Evolutionary conservation across 371 early-diverging fungal species (phyloP).

Genomic region (Fennellomyces sp.): DNA sequence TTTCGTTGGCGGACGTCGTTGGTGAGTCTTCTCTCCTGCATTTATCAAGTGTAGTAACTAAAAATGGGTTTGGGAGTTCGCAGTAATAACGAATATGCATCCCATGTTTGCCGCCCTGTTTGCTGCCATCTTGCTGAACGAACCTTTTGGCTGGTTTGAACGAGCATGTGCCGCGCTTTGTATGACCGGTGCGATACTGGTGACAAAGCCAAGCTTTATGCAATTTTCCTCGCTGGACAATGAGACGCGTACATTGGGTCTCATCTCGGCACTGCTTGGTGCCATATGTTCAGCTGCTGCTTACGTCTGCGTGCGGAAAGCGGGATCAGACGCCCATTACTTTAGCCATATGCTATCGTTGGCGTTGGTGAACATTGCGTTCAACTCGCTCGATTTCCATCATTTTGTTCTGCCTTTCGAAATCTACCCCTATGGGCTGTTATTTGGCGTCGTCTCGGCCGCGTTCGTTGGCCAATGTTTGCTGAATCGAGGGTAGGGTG

Average conservation of each 20-base stretch:
- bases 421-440: constrained; percentile 25
- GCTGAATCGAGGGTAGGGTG: constrained; percentile 66
- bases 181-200: constrained; percentile 64
- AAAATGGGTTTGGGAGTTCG: too few relatives aligned
- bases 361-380: constrained; percentile 60
- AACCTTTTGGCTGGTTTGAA: constrained; percentile 63
- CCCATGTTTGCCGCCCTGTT: constrained; percentile 76
- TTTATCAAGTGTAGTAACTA: too few relatives aligned
- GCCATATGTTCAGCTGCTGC: constrained; percentile 65
- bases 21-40: too few relatives aligned
- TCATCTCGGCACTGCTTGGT: constrained; percentile 45
- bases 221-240: too few relatives aligned
- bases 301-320: constrained; percentile 70
- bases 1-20: constrained; percentile 80
- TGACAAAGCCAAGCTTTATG: constrained; percentile 66
- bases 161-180: constrained; percentile 52
- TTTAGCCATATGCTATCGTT: constrained; percentile 78
- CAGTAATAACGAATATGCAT: constrained; percentile 73
- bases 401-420: constrained; percentile 23
- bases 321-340: constrained; percentile 64
- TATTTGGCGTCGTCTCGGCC: constrained; percentile 51
- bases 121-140: constrained; percentile 60
- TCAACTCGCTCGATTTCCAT: constrained; percentile 38
- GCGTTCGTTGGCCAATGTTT: constrained; percentile 77
- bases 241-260: constrained; percentile 9